Conservation (phyloP, 2,329 filamentous ascomycete genomes). For the Hansfordia pulvinata region DNA sequence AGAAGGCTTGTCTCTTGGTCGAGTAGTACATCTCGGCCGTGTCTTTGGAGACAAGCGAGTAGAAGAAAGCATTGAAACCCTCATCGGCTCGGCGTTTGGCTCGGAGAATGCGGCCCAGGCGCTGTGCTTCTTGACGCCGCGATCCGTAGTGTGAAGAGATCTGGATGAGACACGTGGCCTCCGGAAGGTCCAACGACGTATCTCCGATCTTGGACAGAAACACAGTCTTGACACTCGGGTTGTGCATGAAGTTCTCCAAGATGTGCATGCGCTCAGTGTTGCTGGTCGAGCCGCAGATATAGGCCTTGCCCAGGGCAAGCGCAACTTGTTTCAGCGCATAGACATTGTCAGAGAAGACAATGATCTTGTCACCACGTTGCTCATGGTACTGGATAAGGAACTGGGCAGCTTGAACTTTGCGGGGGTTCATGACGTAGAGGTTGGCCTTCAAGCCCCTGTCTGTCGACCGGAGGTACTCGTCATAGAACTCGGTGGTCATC, state of each 20-base stretch:
- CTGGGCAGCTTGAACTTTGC: slow-evolving; percentile 93
- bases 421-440: slow-evolving; percentile 93
- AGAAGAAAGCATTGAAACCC: slow-evolving; percentile 98
- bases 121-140: slow-evolving; percentile 88
- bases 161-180: slow-evolving; percentile 92
- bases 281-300: slow-evolving; percentile 79
- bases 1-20: slow-evolving; percentile 88
- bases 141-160: slow-evolving; percentile 97
- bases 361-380: slow-evolving; percentile 87
- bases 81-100: slow-evolving; percentile 95
- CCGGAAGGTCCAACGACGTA: slow-evolving; percentile 91
- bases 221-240: slow-evolving; percentile 77
- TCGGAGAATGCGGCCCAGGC: slow-evolving; percentile 81
- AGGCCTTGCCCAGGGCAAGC: slow-evolving; percentile 69
- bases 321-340: slow-evolving; percentile 84
- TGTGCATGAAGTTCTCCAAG: slow-evolving; percentile 89
- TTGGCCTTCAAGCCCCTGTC: slow-evolving; percentile 21
- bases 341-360: slow-evolving; percentile 96
- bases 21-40: slow-evolving; percentile 98
- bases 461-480: slow-evolving; percentile 61
- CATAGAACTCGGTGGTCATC: slow-evolving; percentile 97
- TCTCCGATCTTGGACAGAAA: slow-evolving; percentile 97
- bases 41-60: slow-evolving; percentile 92
- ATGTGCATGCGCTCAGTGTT: slow-evolving; percentile 78
- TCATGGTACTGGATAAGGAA: slow-evolving; percentile 99